phyloP scores from a whole-genome alignment of 768 basidiomycete genomes.

The Trametes sanguinea region DNA sequence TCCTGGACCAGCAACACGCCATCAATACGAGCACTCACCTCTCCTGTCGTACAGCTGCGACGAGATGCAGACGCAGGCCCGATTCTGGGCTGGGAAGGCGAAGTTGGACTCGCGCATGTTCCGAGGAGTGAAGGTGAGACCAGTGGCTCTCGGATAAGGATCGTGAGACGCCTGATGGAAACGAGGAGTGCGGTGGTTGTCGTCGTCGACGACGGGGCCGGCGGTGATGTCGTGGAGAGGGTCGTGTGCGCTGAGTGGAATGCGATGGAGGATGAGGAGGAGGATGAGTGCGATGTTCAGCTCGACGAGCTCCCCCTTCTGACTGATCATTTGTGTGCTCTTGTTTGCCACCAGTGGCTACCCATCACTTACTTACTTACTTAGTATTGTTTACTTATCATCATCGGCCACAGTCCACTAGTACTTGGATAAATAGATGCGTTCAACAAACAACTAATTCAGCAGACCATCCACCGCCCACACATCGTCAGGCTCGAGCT shows the following conservation, averaged over 20 bases:
- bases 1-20: neutral
- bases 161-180: neutral
- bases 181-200: slow-evolving; percentile 2
- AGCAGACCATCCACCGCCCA: no score
- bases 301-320: slow-evolving; percentile 21
- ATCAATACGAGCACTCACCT: slow-evolving; percentile 54
- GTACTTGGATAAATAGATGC: no score
- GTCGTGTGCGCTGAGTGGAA: neutral
- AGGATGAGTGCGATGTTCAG: slow-evolving; percentile 30
- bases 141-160: slow-evolving; percentile 6
- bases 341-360: slow-evolving; percentile 26
- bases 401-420: neutral
- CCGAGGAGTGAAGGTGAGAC: slow-evolving; percentile 8
- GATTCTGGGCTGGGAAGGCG: slow-evolving; percentile 91
- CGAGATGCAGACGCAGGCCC: slow-evolving; percentile 93
- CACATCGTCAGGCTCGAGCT: no score
- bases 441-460: no score
- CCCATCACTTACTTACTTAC: neutral
- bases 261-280: slow-evolving; percentile 18
- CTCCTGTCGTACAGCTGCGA: slow-evolving; percentile 93
- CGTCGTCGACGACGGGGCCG: slow-evolving; percentile 6
- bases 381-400: neutral
- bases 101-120: slow-evolving; percentile 94
- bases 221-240: slow-evolving; percentile 19
- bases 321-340: slow-evolving; percentile 31